Evolutionary conservation across 2,329 filamentous ascomycete genomes (phyloP).

Genomic region (Pseudopyricularia cyperi): DNA sequence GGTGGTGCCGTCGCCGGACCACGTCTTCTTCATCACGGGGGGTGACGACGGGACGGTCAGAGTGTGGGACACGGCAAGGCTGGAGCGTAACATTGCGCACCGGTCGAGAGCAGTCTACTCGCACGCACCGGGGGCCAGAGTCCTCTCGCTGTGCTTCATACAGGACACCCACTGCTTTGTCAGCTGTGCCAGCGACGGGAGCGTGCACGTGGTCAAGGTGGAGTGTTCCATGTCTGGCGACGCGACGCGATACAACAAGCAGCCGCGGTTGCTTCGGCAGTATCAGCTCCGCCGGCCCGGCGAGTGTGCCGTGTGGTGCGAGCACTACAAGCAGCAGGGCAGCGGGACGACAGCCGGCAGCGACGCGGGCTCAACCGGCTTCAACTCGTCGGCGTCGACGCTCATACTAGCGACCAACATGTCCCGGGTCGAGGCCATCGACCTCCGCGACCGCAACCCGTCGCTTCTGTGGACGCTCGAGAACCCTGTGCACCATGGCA

Average conservation of each 20-base stretch:
- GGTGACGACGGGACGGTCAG: constrained; percentile 86
- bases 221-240: constrained; percentile 23
- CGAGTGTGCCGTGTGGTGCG: constrained; percentile 79
- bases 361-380: not conserved
- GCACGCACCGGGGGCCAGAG: constrained; percentile 56
- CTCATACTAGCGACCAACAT: constrained; percentile 77
- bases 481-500: constrained; percentile 85
- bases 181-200: constrained; percentile 81
- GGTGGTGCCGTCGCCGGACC: constrained; percentile 73
- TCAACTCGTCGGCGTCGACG: constrained; percentile 38
- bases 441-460: constrained; percentile 65
- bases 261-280: constrained; percentile 56
- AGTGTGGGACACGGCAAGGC: constrained; percentile 80
- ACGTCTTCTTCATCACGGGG: constrained; percentile 86
- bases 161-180: constrained; percentile 91
- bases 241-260: constrained; percentile 57
- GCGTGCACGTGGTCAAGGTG: constrained; percentile 80
- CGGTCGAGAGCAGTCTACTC: constrained; percentile 76
- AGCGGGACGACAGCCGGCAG: constrained; percentile 17
- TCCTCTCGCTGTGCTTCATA: constrained; percentile 78
- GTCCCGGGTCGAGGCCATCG: constrained; percentile 71
- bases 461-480: constrained; percentile 63
- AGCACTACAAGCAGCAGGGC: constrained; percentile 76
- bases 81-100: constrained; percentile 85
- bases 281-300: constrained; percentile 56